Evolutionary conservation across 2,329 filamentous ascomycete genomes (phyloP).

Genomic region (Sporothrix schenckii): DNA sequence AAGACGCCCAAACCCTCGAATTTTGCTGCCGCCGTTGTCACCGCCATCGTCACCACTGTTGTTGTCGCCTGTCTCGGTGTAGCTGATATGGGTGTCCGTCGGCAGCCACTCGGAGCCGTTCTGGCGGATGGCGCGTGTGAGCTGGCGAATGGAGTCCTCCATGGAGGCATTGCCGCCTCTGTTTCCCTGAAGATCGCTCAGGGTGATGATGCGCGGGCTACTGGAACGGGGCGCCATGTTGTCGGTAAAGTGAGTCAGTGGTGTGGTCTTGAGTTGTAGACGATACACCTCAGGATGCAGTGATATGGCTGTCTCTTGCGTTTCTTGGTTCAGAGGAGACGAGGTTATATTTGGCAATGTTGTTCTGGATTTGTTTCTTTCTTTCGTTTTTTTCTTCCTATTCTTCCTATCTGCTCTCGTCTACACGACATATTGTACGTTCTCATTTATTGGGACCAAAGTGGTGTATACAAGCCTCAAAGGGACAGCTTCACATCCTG

Average conservation of each 20-base stretch:
- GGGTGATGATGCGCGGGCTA: not conserved
- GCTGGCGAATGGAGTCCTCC: not conserved
- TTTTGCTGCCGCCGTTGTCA: not conserved
- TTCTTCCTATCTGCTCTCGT: not conserved
- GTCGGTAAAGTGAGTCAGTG: not conserved
- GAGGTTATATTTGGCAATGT: not conserved
- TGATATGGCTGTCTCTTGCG: not conserved
- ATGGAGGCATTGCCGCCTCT: not conserved
- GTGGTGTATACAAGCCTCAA: not conserved
- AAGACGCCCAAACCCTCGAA: not conserved
- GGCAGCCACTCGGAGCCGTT: constrained; percentile 5
- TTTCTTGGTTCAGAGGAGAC: not conserved
- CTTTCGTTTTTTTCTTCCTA: too few species aligned
- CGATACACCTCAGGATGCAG: not conserved
- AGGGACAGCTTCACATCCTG: not conserved
- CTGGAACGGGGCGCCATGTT: not conserved
- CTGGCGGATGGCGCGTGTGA: not conserved
- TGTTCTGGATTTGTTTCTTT: too few species aligned
- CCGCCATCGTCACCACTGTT: too few species aligned
- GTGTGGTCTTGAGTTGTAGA: not conserved
- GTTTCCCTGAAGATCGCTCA: not conserved
- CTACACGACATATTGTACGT: not conserved
- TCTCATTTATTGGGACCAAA: constrained; percentile 1
- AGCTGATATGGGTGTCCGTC: constrained; percentile 8
- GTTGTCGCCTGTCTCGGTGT: not conserved